A percentile compares a stretch with the other conserved stretches of the same genome.
Conservation (phyloP, 2,329 filamentous ascomycete genomes). For the Talaromyces marneffei region DNA sequence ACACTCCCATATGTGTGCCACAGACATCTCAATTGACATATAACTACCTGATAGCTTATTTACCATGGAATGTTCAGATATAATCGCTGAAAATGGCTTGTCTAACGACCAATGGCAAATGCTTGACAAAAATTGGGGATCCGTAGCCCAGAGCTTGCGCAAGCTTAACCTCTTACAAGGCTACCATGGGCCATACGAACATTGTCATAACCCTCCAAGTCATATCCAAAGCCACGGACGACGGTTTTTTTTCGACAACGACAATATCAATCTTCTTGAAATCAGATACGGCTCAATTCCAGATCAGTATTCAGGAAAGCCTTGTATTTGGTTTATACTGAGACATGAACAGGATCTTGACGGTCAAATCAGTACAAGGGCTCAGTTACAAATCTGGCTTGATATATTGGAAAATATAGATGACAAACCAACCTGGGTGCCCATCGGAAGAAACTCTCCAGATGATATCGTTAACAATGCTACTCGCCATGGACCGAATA, state of each 20-base stretch:
- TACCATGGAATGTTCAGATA: not conserved
- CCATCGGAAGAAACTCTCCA: not conserved
- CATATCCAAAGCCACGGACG: not conserved
- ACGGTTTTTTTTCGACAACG: not conserved
- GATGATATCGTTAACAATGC: not conserved
- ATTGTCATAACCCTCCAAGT: not conserved
- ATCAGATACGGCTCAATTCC: not conserved
- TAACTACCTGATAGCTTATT: not conserved
- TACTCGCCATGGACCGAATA: not conserved
- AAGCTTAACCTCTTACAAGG: not conserved
- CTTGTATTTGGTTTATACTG: not conserved
- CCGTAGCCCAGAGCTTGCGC: not conserved
- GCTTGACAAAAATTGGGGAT: not conserved
- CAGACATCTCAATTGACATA: not conserved
- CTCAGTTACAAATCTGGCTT: not conserved
- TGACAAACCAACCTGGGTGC: not conserved
- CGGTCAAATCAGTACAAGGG: not conserved
- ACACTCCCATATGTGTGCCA: not conserved
- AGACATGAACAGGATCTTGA: not conserved
- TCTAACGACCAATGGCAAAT: no score
- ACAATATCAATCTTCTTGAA: not conserved
- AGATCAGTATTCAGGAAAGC: not conserved
- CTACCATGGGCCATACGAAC: not conserved
- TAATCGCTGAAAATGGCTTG: no score
- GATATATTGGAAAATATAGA: not conserved